Evolutionary conservation across 345 rosid genomes (phyloP), one percentile per base, ranked within the genome.

Genomic region (Kandelia obovata): DNA sequence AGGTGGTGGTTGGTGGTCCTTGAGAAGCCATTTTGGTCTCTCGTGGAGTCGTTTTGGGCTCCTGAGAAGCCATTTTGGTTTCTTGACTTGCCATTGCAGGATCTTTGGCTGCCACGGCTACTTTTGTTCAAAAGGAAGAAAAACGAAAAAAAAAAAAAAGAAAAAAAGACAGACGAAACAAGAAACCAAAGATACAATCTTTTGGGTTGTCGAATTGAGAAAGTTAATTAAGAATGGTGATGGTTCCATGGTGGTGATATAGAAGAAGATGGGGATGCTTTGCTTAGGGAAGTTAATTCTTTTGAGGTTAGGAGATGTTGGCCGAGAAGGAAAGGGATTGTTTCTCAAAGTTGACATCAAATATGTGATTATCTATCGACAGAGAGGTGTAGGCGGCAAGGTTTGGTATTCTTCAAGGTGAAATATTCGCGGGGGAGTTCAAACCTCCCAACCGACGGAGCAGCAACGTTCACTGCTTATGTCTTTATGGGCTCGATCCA

Each of bases 261-360:
- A 85, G 80, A 63, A 65, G 74, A 62, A 66, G 53, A 70, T 23
- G 31, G 71, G 71, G 86, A 61, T 83, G 71, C 85, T 83, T 88
- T 83, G 60, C 78, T 43, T 82, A 78, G 77, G 74, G 81, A 73
- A 75, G 77, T 16, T 70, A 71, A 43, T 13, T 43, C 58, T 71
- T 47, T 58, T 62, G 79, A 74, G 85, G 79, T 72, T 6, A 70
- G 78, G 75, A 77, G 78, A 83, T 86, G 71, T 56, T 65, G 77
- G 74, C 65, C 65, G 78, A 60, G 67, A 83, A 71, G 92, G 89
- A 65, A 88, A 87, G 81, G 98, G 86, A 89, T 83, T 81, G 80
- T 57, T 34, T 61, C 21, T 49, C 43, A 69, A 59, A 62, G 34
- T 46, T 43, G 66, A 57, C 20, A 70, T 49, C 30, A 35, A 23